Evolutionary conservation across 2,329 filamentous ascomycete species (phyloP), one percentile per base, ranked within the genome.

Genomic region (Exophiala sideris): DNA sequence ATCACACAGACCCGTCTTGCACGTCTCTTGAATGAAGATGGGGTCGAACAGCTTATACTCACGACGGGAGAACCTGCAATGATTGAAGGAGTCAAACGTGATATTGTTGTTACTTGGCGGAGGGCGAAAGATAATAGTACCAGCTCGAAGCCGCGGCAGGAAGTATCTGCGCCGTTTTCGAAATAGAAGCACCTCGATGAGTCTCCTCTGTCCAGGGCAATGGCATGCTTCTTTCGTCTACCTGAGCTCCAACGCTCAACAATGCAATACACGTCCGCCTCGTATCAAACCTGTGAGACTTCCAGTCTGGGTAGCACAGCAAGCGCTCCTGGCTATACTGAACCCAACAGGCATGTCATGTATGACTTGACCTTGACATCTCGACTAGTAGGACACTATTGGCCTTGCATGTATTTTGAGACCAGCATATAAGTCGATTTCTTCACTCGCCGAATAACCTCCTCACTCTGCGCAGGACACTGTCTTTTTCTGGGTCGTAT

Each of bases 401-500:
- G 16, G 16, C 16, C 16, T 18, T 18, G 16, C 3, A 3, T 18
- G 16, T 18, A 18, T 18, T 18, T 18, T n/a, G 33, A 2, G 33
- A 35, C 9, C 33, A 35, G 33, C 33, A 9, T 35, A n/a, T 35
- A 35, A n/a, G n/a, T 35, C 8, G 2, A 35, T 2, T 11, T 21
- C 11, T 14, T 52, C 34, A 79, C 66, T 79, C 84, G 62, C 84
- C 84, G 72, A 87, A 87, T 60, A 89, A 67, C 66, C 85, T 83
- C 70, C 83, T 78, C 61, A 99, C 94, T 63, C 94, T 82, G 75
- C 91, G 88, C 74, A 99, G 73, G 40, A 99, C 92, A 68, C 92
- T 97, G 72, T 99, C 94, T 79, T 99, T 99, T 75, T 99, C 94
- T 0, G 94, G 94, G 66, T 99, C 92, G 69, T 99, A 99, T 2